Conservation (phyloP, 163 green algal species). For the Prototheca cutis region DNA sequence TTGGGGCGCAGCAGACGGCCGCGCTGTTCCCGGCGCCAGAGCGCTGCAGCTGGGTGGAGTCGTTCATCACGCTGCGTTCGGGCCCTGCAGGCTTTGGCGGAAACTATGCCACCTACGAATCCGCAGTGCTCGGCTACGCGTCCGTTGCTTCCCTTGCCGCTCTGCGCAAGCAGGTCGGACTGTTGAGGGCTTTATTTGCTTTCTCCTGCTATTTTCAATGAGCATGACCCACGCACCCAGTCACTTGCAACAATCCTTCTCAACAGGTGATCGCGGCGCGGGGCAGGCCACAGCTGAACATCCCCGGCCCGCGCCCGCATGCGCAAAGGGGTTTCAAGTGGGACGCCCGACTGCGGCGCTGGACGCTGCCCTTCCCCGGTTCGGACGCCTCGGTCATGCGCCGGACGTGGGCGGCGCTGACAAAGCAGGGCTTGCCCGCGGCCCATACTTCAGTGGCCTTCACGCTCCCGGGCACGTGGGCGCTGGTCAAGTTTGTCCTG, state of each 20-base stretch:
- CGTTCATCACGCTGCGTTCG: constrained; percentile 23
- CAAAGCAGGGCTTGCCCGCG: constrained; percentile 18
- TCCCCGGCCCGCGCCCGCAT: constrained; percentile 19
- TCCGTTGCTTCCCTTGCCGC: constrained; percentile 26
- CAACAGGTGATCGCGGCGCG: not conserved
- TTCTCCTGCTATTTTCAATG: not conserved
- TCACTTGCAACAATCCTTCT: not conserved
- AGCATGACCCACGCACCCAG: not conserved
- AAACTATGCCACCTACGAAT: constrained; percentile 45
- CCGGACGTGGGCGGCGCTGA: constrained; percentile 33
- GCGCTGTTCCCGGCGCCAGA: constrained; percentile 21
- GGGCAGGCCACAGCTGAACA: constrained; percentile 11
- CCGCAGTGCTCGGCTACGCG: constrained; percentile 45
- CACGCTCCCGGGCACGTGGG: constrained; percentile 24
- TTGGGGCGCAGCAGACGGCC: constrained; percentile 13
- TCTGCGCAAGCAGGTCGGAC: constrained; percentile 29
- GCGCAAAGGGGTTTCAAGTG: constrained; percentile 3
- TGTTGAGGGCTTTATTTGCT: not conserved
- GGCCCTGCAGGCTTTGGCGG: constrained; percentile 8
- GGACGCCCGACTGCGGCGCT: constrained; percentile 12
- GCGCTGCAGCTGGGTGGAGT: constrained; percentile 28
- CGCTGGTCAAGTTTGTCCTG: not conserved
- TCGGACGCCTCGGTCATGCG: constrained; percentile 55
- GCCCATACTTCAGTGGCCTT: constrained; percentile 57
- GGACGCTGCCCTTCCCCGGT: constrained; percentile 33